Base-by-base conservation (phyloP, 2,329 filamentous ascomycete species). In the Exophiala sp. region DNA sequence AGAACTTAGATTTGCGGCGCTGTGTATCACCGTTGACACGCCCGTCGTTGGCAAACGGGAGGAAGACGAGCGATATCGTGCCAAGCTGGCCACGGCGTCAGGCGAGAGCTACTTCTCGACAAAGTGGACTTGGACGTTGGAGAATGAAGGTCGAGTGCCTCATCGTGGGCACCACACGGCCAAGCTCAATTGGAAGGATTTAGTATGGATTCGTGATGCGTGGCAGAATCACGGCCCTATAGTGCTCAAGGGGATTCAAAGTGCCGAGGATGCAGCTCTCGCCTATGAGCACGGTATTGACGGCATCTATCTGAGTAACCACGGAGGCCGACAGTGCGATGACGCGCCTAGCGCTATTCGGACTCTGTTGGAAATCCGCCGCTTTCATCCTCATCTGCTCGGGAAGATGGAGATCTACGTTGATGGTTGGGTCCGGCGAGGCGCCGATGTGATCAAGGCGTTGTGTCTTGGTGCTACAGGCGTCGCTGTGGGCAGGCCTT, bases 171-270 rank as follows among this genome's bases (percentile, higher is more conserved):
- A 77, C 58, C 78, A 80, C 18, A 80, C 82, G 41, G 72, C 75
- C 16, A 72, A 73, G 0, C 67, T 84, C 3, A 72, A 70, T 3
- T 82, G 78, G 81, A 71, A 73, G 4, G 80, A 83, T 60, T 62
- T 84, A 4, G 65, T 66, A 10, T 84, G 81, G 81, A 55, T 59
- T 45, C 82, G 9, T 68, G 75, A 43, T 62, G 71, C 50, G 64
- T 38, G 64, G 72, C 71, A 2, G 66, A 73, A 33, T 68, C 80
- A 11, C n/a, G 70, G 81, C 5, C 79, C 79, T 0, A 72, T 84
- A n/a, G 75, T 80, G 34, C 56, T 83, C 35, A 83, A 84, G 65
- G 81, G 81, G 0, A 73, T 83, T 3, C 80, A 82, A 70, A 76
- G 71, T 9, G 78, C 78, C 0, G 78, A 78, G 35, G 81, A 84